Evolutionary conservation across 192 early-diverging fungal species (phyloP).

Genomic region (Endogone sp.): DNA sequence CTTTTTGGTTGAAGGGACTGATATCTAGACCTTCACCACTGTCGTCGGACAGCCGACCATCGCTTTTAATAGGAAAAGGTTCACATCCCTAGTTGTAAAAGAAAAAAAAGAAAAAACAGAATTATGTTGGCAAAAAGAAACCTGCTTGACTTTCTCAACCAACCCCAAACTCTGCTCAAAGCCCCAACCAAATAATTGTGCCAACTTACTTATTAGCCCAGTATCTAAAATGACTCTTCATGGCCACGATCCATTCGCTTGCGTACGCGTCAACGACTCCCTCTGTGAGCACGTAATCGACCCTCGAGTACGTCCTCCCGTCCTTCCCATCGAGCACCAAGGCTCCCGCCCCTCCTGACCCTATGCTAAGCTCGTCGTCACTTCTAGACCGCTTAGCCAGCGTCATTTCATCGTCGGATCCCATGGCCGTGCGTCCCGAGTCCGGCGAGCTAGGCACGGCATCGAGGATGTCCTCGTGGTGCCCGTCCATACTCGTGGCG

Average conservation of each 20-base stretch:
- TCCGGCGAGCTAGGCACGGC: background rate
- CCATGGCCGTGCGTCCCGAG: background rate
- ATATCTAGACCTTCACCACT: too few species aligned
- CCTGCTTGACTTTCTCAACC: too few species aligned
- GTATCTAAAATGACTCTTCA: conserved; percentile 46
- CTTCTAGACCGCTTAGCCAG: background rate
- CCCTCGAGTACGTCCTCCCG: conserved; percentile 17
- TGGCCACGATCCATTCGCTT: conserved; percentile 40
- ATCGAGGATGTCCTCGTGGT: background rate
- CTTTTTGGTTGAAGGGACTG: too few species aligned
- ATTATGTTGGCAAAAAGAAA: background rate
- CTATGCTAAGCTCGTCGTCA: background rate
- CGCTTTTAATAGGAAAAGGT: conserved; percentile 10
- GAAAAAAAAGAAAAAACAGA: background rate
- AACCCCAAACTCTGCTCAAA: background rate
- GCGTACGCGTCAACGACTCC: conserved; percentile 43
- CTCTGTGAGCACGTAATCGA: conserved; percentile 43
- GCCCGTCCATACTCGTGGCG: background rate
- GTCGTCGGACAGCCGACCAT: conserved; percentile 1
- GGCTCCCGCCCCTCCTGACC: background rate
- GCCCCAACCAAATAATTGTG: background rate
- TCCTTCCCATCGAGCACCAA: background rate
- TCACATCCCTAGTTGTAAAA: conserved; percentile 7
- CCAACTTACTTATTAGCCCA: conserved; percentile 40
- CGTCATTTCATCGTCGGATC: too few species aligned